Evolutionary conservation across 306 rosid genomes (phyloP).

Genomic region (Quercus wislizeni): DNA sequence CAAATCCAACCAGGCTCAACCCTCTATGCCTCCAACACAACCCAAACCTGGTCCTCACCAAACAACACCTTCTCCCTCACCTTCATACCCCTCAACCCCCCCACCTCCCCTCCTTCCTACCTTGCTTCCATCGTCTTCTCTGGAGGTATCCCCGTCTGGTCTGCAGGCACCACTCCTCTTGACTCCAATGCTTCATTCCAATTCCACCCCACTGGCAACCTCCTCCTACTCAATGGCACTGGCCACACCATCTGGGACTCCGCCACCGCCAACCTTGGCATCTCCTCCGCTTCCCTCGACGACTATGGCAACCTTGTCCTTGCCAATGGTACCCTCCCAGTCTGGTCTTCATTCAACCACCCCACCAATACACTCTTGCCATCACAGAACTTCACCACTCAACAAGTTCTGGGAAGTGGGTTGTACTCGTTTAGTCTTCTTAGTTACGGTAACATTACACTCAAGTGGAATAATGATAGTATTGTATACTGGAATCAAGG

Average conservation of each 20-base stretch:
- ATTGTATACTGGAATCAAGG: constrained; percentile 52
- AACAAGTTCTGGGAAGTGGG: constrained; percentile 48
- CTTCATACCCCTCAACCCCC: constrained; percentile 41
- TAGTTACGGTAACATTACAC: constrained; percentile 42
- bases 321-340: constrained; percentile 18
- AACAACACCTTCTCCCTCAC: constrained; percentile 37
- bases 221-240: constrained; percentile 60
- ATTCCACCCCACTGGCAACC: constrained; percentile 49
- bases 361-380: constrained; percentile 67
- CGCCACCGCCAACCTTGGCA: constrained; percentile 43
- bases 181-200: constrained; percentile 52
- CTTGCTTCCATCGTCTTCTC: constrained; percentile 46
- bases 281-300: constrained; percentile 45
- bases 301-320: constrained; percentile 54
- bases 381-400: constrained; percentile 45
- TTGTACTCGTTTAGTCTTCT: constrained; percentile 42
- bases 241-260: constrained; percentile 57
- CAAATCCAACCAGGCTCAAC: constrained; percentile 38
- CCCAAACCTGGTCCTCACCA: constrained; percentile 47
- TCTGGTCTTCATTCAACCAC: constrained; percentile 69
- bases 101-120: constrained; percentile 50
- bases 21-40: constrained; percentile 47
- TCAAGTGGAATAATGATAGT: constrained; percentile 52
- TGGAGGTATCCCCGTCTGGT: constrained; percentile 63
- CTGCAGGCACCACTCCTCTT: constrained; percentile 41